Percentiles rank a stretch among this genome's conserved stretches.
Conservation (phyloP, 2,329 filamentous ascomycete genomes). For the Sphaceloma murrayae region DNA sequence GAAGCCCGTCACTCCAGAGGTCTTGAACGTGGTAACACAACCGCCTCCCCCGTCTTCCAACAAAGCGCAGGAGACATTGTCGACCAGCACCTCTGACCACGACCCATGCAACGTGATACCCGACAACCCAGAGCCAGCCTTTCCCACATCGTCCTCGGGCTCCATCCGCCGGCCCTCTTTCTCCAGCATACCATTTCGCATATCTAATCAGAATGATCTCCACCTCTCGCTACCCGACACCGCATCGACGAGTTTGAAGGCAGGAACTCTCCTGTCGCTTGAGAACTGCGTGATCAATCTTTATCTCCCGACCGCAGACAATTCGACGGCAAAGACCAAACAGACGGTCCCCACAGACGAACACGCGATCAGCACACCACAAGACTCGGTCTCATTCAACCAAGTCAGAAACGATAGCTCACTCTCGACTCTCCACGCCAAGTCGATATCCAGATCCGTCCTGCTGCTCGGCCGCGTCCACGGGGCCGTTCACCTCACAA, state of each 20-base stretch:
- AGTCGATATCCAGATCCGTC: slow-evolving; percentile 59
- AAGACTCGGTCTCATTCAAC: too few relatives aligned
- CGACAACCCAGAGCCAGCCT: neutral
- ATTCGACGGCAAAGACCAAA: too few relatives aligned
- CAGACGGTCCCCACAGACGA: too few relatives aligned
- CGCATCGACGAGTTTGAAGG: too few relatives aligned
- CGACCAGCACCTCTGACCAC: too few relatives aligned
- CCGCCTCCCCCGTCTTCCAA: neutral
- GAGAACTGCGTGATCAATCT: slow-evolving; percentile 69
- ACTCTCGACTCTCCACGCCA: slow-evolving; percentile 50
- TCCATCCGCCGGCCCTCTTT: slow-evolving; percentile 43
- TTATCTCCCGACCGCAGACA: too few relatives aligned
- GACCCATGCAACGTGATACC: too few relatives aligned
- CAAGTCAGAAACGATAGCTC: too few relatives aligned
- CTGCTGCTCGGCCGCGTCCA: slow-evolving; percentile 68
- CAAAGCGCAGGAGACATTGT: too few relatives aligned
- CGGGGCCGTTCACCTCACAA: slow-evolving; percentile 77
- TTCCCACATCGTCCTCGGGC: slow-evolving; percentile 17
- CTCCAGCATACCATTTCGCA: slow-evolving; percentile 33
- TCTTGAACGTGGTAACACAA: too few relatives aligned
- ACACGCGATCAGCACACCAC: too few relatives aligned
- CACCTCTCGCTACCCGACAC: slow-evolving; percentile 74
- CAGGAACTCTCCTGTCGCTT: slow-evolving; percentile 60
- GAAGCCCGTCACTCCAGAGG: slow-evolving; percentile 25
- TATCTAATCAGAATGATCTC: slow-evolving; percentile 51